Conservation (phyloP, 305 asterid species). For the Fraxinus angustifolia region DNA sequence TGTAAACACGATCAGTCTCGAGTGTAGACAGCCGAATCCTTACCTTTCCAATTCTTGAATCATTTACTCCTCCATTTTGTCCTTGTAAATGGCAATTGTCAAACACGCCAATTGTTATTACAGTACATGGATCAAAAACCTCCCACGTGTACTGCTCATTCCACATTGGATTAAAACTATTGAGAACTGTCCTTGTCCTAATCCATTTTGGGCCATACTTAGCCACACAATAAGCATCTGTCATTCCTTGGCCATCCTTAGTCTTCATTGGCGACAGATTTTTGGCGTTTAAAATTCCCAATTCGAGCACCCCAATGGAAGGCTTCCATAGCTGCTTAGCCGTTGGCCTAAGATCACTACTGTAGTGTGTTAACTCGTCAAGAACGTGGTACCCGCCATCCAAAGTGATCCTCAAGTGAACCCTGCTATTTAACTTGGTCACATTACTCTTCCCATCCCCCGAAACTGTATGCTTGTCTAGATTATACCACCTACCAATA, state of each 20-base stretch:
- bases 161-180: constrained; percentile 69
- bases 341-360: constrained; percentile 73
- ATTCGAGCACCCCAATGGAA: constrained; percentile 68
- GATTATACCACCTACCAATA: constrained; percentile 59
- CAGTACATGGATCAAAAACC: constrained; percentile 84
- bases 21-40: constrained; percentile 76
- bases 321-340: constrained; percentile 82
- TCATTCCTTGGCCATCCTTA: constrained; percentile 49
- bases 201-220: constrained; percentile 94
- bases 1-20: constrained; percentile 69
- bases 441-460: constrained; percentile 47
- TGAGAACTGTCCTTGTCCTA: constrained; percentile 64
- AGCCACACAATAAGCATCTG: constrained; percentile 88
- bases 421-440: constrained; percentile 41
- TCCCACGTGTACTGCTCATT: constrained; percentile 96
- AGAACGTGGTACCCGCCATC: constrained; percentile 97
- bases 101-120: constrained; percentile 67
- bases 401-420: constrained; percentile 67
- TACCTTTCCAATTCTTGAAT: constrained; percentile 76
- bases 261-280: constrained; percentile 64
- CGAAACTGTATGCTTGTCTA: constrained; percentile 46
- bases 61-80: constrained; percentile 43
- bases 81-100: constrained; percentile 75
- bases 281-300: constrained; percentile 72
- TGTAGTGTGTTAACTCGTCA: constrained; percentile 77